phyloP scores from a whole-genome alignment of 2,329 filamentous ascomycete species.

The Chaetothyriales sp. region DNA sequence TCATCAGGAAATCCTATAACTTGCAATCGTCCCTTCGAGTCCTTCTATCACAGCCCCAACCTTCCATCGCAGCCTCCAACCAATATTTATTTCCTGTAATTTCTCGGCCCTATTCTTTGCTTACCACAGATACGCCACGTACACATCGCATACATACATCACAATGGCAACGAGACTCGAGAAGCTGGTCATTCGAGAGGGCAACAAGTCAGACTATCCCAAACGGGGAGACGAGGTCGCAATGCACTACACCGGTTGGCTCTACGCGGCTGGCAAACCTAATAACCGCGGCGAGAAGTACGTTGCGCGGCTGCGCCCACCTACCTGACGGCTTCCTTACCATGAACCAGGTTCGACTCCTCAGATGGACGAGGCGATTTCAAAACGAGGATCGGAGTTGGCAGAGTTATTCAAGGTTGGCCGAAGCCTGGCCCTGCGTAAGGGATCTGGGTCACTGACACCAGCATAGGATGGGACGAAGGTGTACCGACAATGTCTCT shows the following conservation, averaged over 20 bases:
- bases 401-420: slow-evolving; percentile 73
- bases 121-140: background rate
- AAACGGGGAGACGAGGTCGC: slow-evolving; percentile 56
- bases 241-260: slow-evolving; percentile 84
- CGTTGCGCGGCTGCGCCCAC: slow-evolving; percentile 22
- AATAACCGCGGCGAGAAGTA: slow-evolving; percentile 60
- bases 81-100: background rate
- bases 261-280: slow-evolving; percentile 52
- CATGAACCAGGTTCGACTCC: slow-evolving; percentile 57
- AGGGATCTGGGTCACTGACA: slow-evolving; percentile 6
- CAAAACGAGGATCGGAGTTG: slow-evolving; percentile 62
- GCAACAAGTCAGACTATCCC: slow-evolving; percentile 49
- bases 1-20: background rate
- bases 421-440: background rate
- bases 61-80: background rate
- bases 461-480: slow-evolving; percentile 61
- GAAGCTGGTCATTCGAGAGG: slow-evolving; percentile 50
- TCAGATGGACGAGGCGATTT: slow-evolving; percentile 69
- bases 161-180: slow-evolving; percentile 31
- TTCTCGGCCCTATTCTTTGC: background rate
- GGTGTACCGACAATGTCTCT: slow-evolving; percentile 75
- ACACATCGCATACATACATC: background rate
- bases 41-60: background rate
- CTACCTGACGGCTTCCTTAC: background rate
- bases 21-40: background rate